Percentiles rank a stretch among this genome's conserved stretches.
Conservation (phyloP, 83 land plant genomes). For the Picea mariana region DNA sequence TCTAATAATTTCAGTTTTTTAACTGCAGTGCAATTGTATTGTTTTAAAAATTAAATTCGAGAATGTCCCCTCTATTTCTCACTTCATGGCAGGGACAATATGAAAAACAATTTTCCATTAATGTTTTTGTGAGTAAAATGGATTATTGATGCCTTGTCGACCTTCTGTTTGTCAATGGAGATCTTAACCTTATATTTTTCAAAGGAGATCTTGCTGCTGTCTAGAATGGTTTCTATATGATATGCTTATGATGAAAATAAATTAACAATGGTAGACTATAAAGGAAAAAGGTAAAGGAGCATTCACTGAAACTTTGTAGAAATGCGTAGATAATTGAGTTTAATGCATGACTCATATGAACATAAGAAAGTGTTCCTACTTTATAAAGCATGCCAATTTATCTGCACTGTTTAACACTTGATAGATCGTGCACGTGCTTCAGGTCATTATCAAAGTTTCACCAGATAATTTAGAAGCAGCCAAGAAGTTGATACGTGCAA, state of each 20-base stretch:
- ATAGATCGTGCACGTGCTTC: background rate
- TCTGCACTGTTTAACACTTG: background rate
- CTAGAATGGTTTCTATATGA: background rate
- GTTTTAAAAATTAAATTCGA: background rate
- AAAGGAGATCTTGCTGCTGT: background rate
- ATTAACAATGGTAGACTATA: background rate
- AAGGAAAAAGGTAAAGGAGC: background rate
- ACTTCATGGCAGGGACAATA: background rate
- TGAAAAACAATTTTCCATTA: background rate
- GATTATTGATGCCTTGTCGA: background rate
- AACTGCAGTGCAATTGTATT: background rate
- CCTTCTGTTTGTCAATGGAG: background rate
- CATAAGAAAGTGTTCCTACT: background rate
- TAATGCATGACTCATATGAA: background rate
- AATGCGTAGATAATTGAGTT: background rate
- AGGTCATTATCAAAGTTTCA: background rate
- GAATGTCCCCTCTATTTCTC: background rate
- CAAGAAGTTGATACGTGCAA: constrained; percentile 1
- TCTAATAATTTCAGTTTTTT: background rate
- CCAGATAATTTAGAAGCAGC: background rate
- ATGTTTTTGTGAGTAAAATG: background rate
- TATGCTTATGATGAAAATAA: background rate
- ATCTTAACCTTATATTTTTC: background rate
- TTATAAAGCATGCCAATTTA: background rate
- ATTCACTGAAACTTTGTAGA: background rate